phyloP scores from a whole-genome alignment of 1,139 yeast species.

The Pichiaceae sp. region DNA sequence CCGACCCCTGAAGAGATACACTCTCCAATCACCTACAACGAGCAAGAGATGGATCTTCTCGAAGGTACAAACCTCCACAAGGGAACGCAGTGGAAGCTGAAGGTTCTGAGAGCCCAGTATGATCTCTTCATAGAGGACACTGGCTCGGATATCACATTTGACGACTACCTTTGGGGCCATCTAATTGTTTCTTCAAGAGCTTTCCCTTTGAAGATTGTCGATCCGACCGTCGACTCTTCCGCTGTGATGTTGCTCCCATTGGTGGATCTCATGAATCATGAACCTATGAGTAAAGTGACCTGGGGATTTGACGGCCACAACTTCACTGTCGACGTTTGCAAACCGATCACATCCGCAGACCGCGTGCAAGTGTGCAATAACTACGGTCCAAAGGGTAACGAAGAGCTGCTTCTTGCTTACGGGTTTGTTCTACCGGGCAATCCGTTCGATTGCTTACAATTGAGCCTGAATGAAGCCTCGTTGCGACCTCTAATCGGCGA shows the following conservation, averaged over 20 bases:
- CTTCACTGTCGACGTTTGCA: slow-evolving; percentile 20
- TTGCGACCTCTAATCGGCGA: background rate
- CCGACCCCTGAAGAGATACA: slow-evolving; percentile 43
- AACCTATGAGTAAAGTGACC: slow-evolving; percentile 47
- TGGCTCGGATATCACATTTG: slow-evolving; percentile 48
- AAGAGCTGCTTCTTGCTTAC: slow-evolving; percentile 57
- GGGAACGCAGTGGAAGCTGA: slow-evolving; percentile 9
- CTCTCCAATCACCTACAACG: slow-evolving; percentile 58
- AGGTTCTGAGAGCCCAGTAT: slow-evolving; percentile 11
- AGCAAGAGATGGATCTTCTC: slow-evolving; percentile 38
- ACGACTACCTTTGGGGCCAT: slow-evolving; percentile 67
- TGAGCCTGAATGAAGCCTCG: slow-evolving; percentile 24
- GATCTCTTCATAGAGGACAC: slow-evolving; percentile 3
- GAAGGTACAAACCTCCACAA: slow-evolving; percentile 46
- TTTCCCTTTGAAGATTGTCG: slow-evolving; percentile 55
- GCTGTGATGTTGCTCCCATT: slow-evolving; percentile 72
- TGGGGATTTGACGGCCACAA: slow-evolving; percentile 36
- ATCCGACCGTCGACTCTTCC: slow-evolving; percentile 24
- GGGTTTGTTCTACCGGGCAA: slow-evolving; percentile 66
- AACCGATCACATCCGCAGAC: slow-evolving; percentile 23
- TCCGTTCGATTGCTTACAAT: slow-evolving; percentile 40
- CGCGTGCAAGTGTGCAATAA: slow-evolving; percentile 55
- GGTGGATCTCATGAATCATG: slow-evolving; percentile 71
- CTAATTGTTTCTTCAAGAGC: slow-evolving; percentile 72
- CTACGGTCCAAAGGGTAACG: slow-evolving; percentile 86